Base-by-base conservation (phyloP, 176 grass and related monocot genomes). In the Phragmites australis region DNA sequence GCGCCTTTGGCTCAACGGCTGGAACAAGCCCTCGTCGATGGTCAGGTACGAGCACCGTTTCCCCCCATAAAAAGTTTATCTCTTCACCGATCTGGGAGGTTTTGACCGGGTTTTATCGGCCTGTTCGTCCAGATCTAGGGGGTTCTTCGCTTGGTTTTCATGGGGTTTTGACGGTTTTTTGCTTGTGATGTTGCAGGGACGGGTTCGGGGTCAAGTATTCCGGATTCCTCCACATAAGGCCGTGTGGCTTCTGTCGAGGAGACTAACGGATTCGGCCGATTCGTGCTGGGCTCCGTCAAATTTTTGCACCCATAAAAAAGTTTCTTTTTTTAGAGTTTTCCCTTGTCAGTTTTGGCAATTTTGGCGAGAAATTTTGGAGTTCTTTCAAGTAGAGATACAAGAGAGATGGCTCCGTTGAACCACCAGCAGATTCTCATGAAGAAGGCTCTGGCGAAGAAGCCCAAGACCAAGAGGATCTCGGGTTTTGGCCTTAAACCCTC, bases 151-250 rank as follows among this genome's bases (percentile, higher is more conserved):
- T 76, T 50, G 23, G 5, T 70, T 92, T 82, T 61, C 69, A 18
- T 68, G 43, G 62, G 76, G 61, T 89, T 89, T 65, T 81, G 47
- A 63, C 49, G 39, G 80, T 26, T 78, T 37, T 7, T 41, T 53
- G 3, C 17, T 6, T 85, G 13, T 64, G 22, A 0, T 49, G 53
- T 21, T 83, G 72, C 94, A 97, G 94, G 81, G 88, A 90, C 80
- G 91, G 94, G 46, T 93, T 93, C 84, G 91, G 94, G 82, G 91
- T 97, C 22, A 97, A 94, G 77, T 94, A 94, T 86, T 90, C 89
- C 65, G 94, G 94, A 32, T 97, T 94, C 88, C 94, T 91, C 72
- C 94, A 94, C 90, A 97, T 97, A 97, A 80, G 78, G 64, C 77
- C 79, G 61, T 91, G 86, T 68, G 27, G 58, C 21, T 88, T 90